These are phyloP conservation scores for Thuidium tamariscinum DNA, from an alignment of 225 moss, liverwort and hornwort species.

Conservation along the genomic window DNA sequence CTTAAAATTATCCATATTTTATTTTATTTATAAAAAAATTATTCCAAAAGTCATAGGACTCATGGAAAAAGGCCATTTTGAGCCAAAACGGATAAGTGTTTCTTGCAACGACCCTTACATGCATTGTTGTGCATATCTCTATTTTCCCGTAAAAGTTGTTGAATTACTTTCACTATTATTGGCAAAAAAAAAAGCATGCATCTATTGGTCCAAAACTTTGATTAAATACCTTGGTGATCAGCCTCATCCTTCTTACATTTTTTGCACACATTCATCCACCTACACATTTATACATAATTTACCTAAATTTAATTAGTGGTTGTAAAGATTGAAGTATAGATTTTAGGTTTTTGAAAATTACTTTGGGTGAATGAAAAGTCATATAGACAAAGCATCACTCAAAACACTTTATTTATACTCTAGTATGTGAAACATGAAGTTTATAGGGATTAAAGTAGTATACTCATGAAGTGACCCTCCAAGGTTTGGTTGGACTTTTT, in stretches of 20 bases:
- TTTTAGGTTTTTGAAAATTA: neutral
- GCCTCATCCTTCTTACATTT: neutral
- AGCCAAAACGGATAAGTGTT: too few species aligned
- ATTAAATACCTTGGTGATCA: neutral
- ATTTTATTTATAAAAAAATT: too few species aligned
- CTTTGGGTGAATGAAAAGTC: neutral
- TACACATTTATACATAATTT: too few species aligned
- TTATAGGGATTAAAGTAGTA: neutral
- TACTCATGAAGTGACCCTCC: too few species aligned
- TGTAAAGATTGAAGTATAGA: too few species aligned
- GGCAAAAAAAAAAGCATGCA: neutral
- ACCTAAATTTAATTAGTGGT: too few species aligned
- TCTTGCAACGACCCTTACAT: too few species aligned
- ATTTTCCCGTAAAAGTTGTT: fast-evolving
- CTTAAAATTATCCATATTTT: too few species aligned
- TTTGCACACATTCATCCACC: too few species aligned
- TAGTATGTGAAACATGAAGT: neutral
- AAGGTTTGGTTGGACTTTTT: too few species aligned
- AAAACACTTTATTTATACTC: neutral
- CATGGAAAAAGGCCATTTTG: too few species aligned
- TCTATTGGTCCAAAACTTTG: neutral
- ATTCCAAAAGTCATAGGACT: too few species aligned
- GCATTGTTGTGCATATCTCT: neutral
- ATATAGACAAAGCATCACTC: neutral
- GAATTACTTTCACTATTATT: neutral